These are phyloP conservation scores for Volvox carteri DNA, from an alignment of 163 green algal species.

Conservation along the genomic window DNA sequence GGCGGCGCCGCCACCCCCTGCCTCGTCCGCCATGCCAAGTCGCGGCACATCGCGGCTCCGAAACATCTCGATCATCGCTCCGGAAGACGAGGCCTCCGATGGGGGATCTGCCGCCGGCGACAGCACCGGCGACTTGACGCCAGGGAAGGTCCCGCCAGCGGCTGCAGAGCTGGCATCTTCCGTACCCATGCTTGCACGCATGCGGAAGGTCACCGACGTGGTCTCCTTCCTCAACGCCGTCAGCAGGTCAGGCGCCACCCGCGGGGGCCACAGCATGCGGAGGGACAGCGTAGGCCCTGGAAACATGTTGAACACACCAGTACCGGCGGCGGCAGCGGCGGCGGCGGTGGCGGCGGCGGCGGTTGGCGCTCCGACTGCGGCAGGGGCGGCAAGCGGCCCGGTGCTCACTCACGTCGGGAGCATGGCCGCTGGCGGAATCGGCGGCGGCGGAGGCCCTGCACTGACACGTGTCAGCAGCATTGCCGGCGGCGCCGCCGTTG, in stretches of 20 bases:
- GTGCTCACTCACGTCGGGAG: not conserved
- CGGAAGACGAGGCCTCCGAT: not conserved
- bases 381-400: no score
- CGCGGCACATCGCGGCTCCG: slow-evolving; percentile 41
- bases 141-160: not conserved
- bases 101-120: not conserved
- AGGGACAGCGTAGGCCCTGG: no score
- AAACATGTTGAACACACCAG: not conserved
- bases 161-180: slow-evolving; percentile 31
- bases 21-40: not conserved
- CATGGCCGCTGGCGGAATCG: not conserved
- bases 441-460: not conserved
- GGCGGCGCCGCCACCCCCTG: not conserved
- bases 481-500: not conserved
- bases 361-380: no score
- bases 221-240: slow-evolving; percentile 49
- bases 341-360: not conserved
- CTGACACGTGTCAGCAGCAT: not conserved
- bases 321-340: not conserved
- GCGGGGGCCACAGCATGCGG: no score
- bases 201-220: slow-evolving; percentile 38
- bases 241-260: not conserved
- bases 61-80: not conserved
- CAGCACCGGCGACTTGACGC: not conserved
- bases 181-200: slow-evolving; percentile 35